Base-by-base conservation (phyloP, 805 yeast genomes). In the Pichia occidentalis region DNA sequence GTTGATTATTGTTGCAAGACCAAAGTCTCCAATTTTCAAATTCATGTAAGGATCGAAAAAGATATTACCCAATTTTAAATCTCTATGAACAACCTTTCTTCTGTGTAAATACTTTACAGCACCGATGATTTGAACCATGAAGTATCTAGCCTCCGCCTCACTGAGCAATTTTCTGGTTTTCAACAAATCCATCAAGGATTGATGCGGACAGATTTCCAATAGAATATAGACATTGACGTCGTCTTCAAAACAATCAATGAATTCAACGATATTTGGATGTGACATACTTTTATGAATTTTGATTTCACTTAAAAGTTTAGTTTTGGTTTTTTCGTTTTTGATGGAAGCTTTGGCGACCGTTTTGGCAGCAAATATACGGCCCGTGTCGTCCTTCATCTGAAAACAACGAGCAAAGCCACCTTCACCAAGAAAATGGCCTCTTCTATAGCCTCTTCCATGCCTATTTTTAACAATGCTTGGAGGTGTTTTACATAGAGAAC, bases 321-420 rank as follows among this genome's bases (percentile, higher is more conserved):
- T 73, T 51, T 85, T 79, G 10, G 97, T 88, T 69, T 90, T 90
- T 52, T 85, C 95, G 44, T 83, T 80, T 49, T 81, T 84, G 49
- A 92, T 81, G 9, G 97, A 87, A 0, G 88, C 88, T 61, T 92
- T 92, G 38, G 99, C 98, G 25, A 92, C 95, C 0, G 98, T 94
- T 57, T 92, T 92, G 23, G 98, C 98, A 14, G 98, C 99, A 61
- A 70, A 92, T 1, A 85, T 73, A 53, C 77, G 75, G 24, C 97
- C 97, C 47, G 74, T 67, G 44, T 86, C 82, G 62, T 88, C 95
- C 57, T 83, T 85, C 70, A 92, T 92, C 60, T 92, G 97, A 64
- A 92, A 92, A 58, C 99, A 92, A 56, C 97, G 77, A 13, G 98
- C 99, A 68, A 92, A 92, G 0, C 99, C 99, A 44, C 99, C 99